phyloP scores from a whole-genome alignment of 164 flowering plant genomes.

The Stephania japonica region DNA sequence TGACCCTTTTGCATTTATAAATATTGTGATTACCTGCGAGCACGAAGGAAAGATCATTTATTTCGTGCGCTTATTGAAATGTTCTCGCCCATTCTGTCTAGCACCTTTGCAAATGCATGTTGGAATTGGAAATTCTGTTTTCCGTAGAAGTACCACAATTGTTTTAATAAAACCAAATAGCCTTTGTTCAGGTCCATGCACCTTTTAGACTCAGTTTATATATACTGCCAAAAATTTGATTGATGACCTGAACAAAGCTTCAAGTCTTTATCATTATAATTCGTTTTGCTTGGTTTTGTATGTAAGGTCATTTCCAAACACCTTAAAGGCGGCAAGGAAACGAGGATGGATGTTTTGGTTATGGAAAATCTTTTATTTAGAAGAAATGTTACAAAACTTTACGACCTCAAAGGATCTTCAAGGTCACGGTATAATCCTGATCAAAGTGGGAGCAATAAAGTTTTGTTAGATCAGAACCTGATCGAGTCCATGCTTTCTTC shows the following conservation, averaged over 20 bases:
- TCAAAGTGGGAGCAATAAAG: conserved; percentile 86
- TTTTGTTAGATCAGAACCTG: conserved; percentile 88
- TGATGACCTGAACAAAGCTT: background rate
- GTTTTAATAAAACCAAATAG: too few species aligned
- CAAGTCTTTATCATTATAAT: background rate
- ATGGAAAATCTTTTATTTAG: conserved; percentile 93
- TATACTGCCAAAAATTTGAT: background rate
- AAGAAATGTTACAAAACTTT: conserved; percentile 67
- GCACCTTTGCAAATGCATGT: background rate
- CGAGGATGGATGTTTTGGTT: conserved; percentile 81
- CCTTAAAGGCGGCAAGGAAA: conserved; percentile 81
- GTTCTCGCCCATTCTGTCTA: background rate
- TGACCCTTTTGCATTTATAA: background rate
- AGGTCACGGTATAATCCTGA: conserved; percentile 92
- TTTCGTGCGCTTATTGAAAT: background rate
- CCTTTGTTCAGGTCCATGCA: background rate
- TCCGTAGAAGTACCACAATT: too few species aligned
- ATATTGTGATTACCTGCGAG: background rate
- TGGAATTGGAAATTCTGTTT: too few species aligned
- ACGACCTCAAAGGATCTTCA: conserved; percentile 94
- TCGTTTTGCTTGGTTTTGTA: background rate
- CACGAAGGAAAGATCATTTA: background rate
- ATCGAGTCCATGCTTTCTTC: conserved; percentile 99
- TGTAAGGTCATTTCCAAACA: conserved; percentile 72
- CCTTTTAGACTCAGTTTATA: too few species aligned